These are phyloP conservation scores for Asterionellopsis glacialis DNA, from an alignment of 108 stramenopile species.

Conservation along the genomic window DNA sequence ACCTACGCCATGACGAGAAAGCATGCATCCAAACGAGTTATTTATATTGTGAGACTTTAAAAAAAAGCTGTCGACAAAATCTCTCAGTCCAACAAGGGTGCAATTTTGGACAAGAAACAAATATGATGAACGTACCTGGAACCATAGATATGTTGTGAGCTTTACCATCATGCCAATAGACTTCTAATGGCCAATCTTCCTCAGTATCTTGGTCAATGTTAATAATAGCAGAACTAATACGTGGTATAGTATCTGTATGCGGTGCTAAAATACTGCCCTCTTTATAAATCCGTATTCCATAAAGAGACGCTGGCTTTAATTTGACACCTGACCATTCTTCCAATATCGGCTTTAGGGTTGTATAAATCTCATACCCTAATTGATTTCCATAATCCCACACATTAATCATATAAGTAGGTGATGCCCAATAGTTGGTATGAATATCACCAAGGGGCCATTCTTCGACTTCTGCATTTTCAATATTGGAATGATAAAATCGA, in stretches of 20 bases:
- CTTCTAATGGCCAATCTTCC: conserved; percentile 77
- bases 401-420: conserved; percentile 45
- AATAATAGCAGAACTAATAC: conserved; percentile 85
- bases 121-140: conserved; percentile 83
- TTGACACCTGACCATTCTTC: conserved; percentile 87
- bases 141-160: conserved; percentile 88
- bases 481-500: conserved; percentile 39
- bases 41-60: conserved; percentile 81
- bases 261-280: conserved; percentile 63
- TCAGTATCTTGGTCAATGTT: conserved; percentile 81
- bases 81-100: conserved; percentile 86
- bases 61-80: conserved; percentile 84
- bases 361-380: conserved; percentile 54
- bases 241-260: conserved; percentile 80
- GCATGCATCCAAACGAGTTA: no score
- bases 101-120: conserved; percentile 66
- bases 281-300: conserved; percentile 78
- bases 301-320: conserved; percentile 67
- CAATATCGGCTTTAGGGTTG: conserved; percentile 87
- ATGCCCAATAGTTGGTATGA: conserved; percentile 81
- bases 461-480: conserved; percentile 19
- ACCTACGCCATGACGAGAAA: conserved; percentile 84
- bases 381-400: conserved; percentile 66
- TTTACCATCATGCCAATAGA: conserved; percentile 78
- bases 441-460: conserved; percentile 65